A percentile compares a stretch with the other conserved stretches of the same genome.
Conservation (phyloP, 306 rosid genomes). For the Hippophae tibetana region DNA sequence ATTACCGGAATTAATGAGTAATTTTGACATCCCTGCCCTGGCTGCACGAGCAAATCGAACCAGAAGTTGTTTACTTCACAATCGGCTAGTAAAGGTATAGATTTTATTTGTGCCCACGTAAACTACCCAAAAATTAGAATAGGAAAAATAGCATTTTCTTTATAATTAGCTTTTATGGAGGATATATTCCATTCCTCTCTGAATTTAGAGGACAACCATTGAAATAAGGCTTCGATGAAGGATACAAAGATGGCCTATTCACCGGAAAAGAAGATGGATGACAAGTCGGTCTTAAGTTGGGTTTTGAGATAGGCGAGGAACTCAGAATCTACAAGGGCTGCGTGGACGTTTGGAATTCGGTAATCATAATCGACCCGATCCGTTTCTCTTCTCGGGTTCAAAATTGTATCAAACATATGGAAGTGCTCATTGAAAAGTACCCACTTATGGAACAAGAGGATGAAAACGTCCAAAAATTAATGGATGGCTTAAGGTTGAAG, state of each 20-base stretch:
- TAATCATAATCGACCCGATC: slow-evolving; percentile 33
- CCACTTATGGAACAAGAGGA: slow-evolving; percentile 67
- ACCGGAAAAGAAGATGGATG: slow-evolving; percentile 49
- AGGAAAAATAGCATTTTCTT: no score
- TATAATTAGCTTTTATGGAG: no score
- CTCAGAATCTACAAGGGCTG: slow-evolving; percentile 72
- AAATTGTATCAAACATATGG: slow-evolving; percentile 49
- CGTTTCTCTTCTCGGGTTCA: slow-evolving; percentile 44
- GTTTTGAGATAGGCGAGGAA: slow-evolving; percentile 72
- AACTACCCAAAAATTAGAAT: no score
- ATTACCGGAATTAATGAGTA: no score
- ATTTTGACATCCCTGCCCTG: no score
- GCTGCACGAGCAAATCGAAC: no score
- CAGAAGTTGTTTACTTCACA: no score
- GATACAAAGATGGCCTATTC: slow-evolving; percentile 36
- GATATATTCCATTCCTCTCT: slow-evolving; percentile 45
- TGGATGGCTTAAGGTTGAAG: slow-evolving; percentile 65
- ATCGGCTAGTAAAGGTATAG: no score
- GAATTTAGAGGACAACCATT: slow-evolving; percentile 53
- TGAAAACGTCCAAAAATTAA: slow-evolving; percentile 43
- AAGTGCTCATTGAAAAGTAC: slow-evolving; percentile 45
- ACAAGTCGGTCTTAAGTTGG: slow-evolving; percentile 64
- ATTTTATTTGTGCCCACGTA: no score
- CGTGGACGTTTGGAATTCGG: slow-evolving; percentile 47
- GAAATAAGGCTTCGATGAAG: slow-evolving; percentile 64